Conservation (phyloP, 441 rosid species). For the Arabidopsis lyrata region DNA sequence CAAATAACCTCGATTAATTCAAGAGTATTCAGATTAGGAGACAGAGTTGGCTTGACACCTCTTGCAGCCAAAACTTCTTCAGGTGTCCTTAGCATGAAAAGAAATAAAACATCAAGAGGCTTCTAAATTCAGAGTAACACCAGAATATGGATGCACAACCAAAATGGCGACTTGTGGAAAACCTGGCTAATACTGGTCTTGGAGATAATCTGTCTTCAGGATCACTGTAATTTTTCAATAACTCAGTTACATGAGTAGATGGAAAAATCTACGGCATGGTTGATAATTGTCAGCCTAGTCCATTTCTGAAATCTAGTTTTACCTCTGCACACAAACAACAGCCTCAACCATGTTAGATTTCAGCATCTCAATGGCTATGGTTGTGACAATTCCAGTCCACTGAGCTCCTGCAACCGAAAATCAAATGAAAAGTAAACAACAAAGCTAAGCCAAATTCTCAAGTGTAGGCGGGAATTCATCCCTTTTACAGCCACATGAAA, state of each 20-base stretch:
- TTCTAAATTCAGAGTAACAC: constrained; percentile 6
- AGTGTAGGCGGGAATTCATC: neutral
- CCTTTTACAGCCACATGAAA: constrained; percentile 7
- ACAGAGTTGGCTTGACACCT: constrained; percentile 95
- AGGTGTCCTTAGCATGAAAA: constrained; percentile 63
- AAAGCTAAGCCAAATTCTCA: constrained; percentile 18
- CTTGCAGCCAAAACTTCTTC: constrained; percentile 95
- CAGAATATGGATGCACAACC: constrained; percentile 11
- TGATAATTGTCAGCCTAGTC: constrained; percentile 18
- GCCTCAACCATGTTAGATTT: constrained; percentile 90
- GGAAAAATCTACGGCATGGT: neutral
- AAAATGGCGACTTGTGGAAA: constrained; percentile 13
- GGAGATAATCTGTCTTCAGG: constrained; percentile 91
- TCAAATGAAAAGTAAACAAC: constrained; percentile 36
- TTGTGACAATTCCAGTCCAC: constrained; percentile 96
- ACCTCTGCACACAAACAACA: constrained; percentile 97
- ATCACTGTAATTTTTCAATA: constrained; percentile 58
- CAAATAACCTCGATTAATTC: constrained; percentile 79
- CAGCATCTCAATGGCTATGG: constrained; percentile 93
- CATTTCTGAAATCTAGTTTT: constrained; percentile 22
- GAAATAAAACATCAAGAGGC: constrained; percentile 26
- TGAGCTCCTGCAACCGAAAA: constrained; percentile 74
- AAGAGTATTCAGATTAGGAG: constrained; percentile 91
- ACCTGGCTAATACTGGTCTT: constrained; percentile 95
- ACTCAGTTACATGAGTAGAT: constrained; percentile 18